Base-by-base conservation (phyloP, 2,329 filamentous ascomycete genomes). In the Pseudogymnoascus sp. region DNA sequence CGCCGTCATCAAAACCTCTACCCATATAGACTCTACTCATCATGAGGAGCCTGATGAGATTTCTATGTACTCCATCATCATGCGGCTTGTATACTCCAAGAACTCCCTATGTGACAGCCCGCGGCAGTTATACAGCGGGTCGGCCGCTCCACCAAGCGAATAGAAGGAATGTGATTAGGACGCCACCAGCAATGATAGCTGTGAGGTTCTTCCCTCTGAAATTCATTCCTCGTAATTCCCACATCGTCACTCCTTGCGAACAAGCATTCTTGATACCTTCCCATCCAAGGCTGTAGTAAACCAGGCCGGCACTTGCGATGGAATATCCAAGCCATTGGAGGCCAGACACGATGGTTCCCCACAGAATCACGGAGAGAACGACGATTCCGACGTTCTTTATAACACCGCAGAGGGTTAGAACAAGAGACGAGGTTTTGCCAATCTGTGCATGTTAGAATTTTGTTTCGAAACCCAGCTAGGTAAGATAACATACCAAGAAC, bases 361-460 rank as follows among this genome's bases (percentile, higher is more conserved):
- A 61, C 11, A 61, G 19, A n/a, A 61, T 49, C 35, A 61, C 26
- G 14, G 60, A 61, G 10, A 43, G 35, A 33, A 61, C 29, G 35
- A 61, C 38, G 26, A 60, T 60, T 5, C 58, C 58, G 58, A 38
- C 33, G 26, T 60, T 60, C 77, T 95, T 95, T 71, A 94, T 83
- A 67, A 95, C 91, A 73, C 91, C 90, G 64, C 87, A 92, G 23
- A 95, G 84, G 35, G 90, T 92, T 77, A 95, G 88, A 69, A 92
- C 90, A 60, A 95, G 83, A 63, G 89, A 89, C 1, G 91, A 95
- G 6, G 91, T 95, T 77, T 90, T 92, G 73, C 91, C 90, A 70
- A 95, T 95, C 89, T 93, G 69, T 49, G 14, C 45, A 29, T 11
- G 11, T 31, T 63, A 41, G 62, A 29, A 63, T 2, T 8, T 55